Conservation (phyloP, 2,329 filamentous ascomycete genomes). For the Aspergillus fructus region DNA sequence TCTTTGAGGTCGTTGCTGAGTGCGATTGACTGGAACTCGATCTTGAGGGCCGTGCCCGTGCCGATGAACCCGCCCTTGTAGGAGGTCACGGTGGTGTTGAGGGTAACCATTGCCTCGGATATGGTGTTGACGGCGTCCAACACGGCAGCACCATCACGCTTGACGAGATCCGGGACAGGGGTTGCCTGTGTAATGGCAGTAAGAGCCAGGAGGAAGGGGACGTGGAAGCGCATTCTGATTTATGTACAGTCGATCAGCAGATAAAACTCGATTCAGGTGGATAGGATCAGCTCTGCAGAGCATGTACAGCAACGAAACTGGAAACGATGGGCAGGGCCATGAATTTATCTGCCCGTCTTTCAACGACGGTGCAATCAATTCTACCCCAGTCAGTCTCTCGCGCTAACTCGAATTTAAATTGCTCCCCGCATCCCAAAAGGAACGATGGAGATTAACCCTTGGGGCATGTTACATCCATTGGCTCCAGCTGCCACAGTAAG, state of each 20-base stretch:
- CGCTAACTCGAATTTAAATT: not conserved
- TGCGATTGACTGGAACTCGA: constrained; percentile 15
- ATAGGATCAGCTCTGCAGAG: not conserved
- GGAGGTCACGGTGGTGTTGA: constrained; percentile 17
- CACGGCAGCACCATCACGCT: constrained; percentile 18
- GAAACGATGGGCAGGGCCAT: not conserved
- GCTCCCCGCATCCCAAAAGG: not conserved
- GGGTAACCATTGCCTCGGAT: constrained; percentile 13
- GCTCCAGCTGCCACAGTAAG: not conserved
- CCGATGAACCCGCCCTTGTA: constrained; percentile 18
- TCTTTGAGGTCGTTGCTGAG: constrained; percentile 12
- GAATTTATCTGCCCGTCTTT: not conserved
- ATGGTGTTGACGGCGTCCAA: constrained; percentile 15
- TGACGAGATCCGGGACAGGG: not conserved
- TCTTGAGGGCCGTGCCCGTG: constrained; percentile 17
- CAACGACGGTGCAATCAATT: too few species aligned
- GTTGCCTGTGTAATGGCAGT: constrained; percentile 8
- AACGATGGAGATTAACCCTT: not conserved
- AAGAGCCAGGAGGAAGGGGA: constrained; percentile 9
- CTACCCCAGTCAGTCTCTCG: not conserved
- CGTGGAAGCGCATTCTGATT: constrained; percentile 7
- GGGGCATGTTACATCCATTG: not conserved
- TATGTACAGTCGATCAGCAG: not conserved
- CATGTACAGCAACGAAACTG: not conserved
- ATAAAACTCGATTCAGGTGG: not conserved